A percentile compares a stretch with the other conserved stretches of the same genome.
phyloP scores from a whole-genome alignment of 2,329 filamentous ascomycete genomes.

The Ophiocordyceps unilateralis region DNA sequence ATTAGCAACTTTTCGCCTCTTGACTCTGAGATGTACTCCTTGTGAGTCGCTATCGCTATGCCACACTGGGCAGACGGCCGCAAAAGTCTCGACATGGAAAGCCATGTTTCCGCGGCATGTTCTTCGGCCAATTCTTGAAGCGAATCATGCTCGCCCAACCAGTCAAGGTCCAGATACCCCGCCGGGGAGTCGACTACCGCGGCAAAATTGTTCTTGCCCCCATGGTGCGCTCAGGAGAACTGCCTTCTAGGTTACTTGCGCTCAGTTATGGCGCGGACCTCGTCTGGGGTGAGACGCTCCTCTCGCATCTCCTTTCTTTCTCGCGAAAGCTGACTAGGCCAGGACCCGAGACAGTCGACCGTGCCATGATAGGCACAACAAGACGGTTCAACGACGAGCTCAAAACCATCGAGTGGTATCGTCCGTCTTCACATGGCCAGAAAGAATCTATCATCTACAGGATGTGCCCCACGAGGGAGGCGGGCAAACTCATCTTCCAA shows the following conservation, averaged over 20 bases:
- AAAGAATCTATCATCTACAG: constrained; percentile 61
- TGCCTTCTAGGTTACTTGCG: constrained; percentile 74
- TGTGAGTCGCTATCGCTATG: not conserved
- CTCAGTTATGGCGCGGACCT: constrained; percentile 92
- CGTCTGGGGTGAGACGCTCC: constrained; percentile 59
- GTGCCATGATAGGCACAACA: constrained; percentile 74
- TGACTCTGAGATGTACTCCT: no score
- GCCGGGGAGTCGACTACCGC: constrained; percentile 80
- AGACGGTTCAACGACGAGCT: constrained; percentile 61
- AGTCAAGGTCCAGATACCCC: constrained; percentile 67
- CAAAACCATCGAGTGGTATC: constrained; percentile 70
- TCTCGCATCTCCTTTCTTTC: not conserved
- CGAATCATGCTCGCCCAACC: constrained; percentile 39
- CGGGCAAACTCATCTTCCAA: constrained; percentile 67
- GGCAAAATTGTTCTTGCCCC: constrained; percentile 89
- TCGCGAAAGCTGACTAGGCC: not conserved
- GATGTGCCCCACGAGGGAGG: constrained; percentile 62
- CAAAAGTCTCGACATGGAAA: constrained; percentile 5
- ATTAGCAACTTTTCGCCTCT: not conserved
- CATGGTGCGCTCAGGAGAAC: constrained; percentile 95
- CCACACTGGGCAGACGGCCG: not conserved
- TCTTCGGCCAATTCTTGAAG: constrained; percentile 16
- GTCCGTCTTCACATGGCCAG: constrained; percentile 53
- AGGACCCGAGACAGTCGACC: constrained; percentile 90
- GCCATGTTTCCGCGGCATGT: constrained; percentile 10